Percentiles rank a stretch among this genome's conserved stretches.
phyloP scores from a whole-genome alignment of 441 rosid genomes.

The Erysimum cheiri region DNA sequence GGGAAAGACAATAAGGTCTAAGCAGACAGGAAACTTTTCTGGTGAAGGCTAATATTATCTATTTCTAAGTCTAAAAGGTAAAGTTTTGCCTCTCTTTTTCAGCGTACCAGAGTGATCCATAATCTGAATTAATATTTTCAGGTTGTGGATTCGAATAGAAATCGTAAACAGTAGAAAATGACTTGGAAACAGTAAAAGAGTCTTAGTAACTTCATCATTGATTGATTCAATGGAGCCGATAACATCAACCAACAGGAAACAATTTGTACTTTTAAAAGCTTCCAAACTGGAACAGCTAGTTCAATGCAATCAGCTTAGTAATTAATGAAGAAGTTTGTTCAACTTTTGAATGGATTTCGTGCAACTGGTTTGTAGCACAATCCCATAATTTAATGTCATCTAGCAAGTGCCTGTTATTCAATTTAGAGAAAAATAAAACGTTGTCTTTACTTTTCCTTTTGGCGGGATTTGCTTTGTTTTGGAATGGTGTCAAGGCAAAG shows the following conservation, averaged over 20 bases:
- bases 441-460: constrained; percentile 21
- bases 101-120: not conserved
- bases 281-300: too few relatives aligned
- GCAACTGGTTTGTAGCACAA: not conserved
- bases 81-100: not conserved
- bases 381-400: not conserved
- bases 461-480: constrained; percentile 39
- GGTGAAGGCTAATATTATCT: constrained; percentile 15
- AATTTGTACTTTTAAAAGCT: too few relatives aligned
- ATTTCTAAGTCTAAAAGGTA: constrained; percentile 5
- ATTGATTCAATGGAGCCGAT: not conserved
- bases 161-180: not conserved
- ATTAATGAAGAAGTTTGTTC: not conserved
- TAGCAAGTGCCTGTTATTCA: not conserved
- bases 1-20: constrained; percentile 15
- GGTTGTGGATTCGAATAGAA: not conserved
- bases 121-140: not conserved
- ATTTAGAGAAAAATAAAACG: not conserved
- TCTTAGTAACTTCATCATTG: not conserved
- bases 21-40: constrained; percentile 9
- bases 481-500: constrained; percentile 61
- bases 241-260: not conserved
- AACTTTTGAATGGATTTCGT: not conserved
- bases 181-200: not conserved
- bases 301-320: not conserved